A percentile compares a stretch with the other conserved stretches of the same genome.
Evolutionary conservation across 2,329 filamentous ascomycete species (phyloP).

Genomic region (Fusarium verrucosum): DNA sequence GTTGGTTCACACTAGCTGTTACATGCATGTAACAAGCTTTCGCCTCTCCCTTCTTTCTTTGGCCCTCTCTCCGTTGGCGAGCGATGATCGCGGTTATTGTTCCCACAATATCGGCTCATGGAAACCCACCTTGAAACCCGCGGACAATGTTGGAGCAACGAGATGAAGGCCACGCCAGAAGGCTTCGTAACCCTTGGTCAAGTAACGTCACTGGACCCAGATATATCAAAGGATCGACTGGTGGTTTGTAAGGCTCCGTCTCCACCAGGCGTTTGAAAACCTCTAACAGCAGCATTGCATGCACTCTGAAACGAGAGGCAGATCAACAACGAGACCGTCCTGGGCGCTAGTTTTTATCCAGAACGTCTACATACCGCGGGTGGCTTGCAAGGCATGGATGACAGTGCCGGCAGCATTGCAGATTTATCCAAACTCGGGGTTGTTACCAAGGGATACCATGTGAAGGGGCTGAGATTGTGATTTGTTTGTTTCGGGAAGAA

Average conservation of each 20-base stretch:
- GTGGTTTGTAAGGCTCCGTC: conserved; percentile 26
- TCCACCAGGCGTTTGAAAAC: conserved; percentile 26
- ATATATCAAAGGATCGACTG: conserved; percentile 32
- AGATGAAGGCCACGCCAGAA: conserved; percentile 33
- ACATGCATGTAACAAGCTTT: conserved; percentile 23
- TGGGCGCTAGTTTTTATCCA: conserved; percentile 22
- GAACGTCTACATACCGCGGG: conserved; percentile 5
- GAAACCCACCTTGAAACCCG: conserved; percentile 32
- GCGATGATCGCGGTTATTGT: conserved; percentile 27
- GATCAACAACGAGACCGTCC: conserved; percentile 39
- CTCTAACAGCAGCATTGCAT: conserved; percentile 20
- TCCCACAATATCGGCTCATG: conserved; percentile 30
- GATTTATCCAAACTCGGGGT: not conserved
- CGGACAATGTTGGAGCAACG: conserved; percentile 11
- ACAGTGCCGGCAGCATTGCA: not conserved
- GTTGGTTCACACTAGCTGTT: not conserved
- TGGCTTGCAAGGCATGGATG: conserved; percentile 29
- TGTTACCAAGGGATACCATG: conserved; percentile 8
- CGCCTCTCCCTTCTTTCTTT: conserved; percentile 30
- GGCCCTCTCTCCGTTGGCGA: conserved; percentile 25
- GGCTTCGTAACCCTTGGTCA: conserved; percentile 38
- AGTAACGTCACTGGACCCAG: conserved; percentile 36
- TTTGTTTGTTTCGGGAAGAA: conserved; percentile 26
- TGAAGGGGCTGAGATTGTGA: not conserved
- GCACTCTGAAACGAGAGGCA: conserved; percentile 41